A percentile compares a stretch with the other conserved stretches of the same genome.
Conservation (phyloP, 208 protist species). For the Lotmaria passim region DNA sequence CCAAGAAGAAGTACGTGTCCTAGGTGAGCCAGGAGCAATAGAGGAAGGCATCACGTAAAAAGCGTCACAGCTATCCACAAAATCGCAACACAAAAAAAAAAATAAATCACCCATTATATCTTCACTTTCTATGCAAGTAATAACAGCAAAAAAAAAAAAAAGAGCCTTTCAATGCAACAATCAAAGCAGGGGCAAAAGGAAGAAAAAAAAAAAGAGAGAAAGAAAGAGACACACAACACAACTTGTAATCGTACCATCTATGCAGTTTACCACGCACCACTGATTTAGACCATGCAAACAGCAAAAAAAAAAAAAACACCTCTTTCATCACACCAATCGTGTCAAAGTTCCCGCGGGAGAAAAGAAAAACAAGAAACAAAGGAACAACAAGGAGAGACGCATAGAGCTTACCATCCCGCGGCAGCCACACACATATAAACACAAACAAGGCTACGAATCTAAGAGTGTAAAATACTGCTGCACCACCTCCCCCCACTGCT, state of each 20-base stretch:
- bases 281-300: no score
- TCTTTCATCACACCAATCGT: no score
- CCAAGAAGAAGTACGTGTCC: no score
- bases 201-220: neutral
- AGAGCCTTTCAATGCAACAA: neutral
- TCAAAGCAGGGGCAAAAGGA: no score
- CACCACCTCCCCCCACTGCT: conserved; percentile 56
- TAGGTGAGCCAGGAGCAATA: no score
- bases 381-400: neutral
- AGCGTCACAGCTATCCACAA: neutral
- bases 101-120: neutral
- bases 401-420: no score
- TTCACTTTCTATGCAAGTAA: neutral
- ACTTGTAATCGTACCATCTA: neutral
- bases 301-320: no score
- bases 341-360: no score
- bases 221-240: neutral
- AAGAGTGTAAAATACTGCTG: conserved; percentile 56
- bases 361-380: no score
- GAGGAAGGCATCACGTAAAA: no score
- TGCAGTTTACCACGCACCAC: neutral
- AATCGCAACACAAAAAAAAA: neutral
- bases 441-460: neutral
- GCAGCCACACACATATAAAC: no score
- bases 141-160: neutral